Evolutionary conservation across 345 rosid genomes (phyloP), one percentile per base, ranked within the genome.

Genomic region (Heritiera fomes): DNA sequence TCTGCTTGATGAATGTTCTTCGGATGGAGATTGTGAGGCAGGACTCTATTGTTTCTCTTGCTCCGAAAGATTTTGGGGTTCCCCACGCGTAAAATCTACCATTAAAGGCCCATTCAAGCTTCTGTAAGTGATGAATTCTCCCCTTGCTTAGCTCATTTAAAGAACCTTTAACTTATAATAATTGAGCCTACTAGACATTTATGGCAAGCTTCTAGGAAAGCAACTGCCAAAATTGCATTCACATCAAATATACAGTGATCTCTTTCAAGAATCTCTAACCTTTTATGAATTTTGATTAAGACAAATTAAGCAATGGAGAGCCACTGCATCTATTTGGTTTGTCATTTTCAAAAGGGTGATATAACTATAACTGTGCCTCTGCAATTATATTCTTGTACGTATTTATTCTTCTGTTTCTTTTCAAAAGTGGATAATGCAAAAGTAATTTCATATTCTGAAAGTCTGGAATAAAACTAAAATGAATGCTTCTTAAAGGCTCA

Each of bases 21-120:
- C 82, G 4, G 87, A 92, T 73, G 81, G 85, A 79, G 94, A 92
- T 83, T 92, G 97, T 46, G 89, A 28, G 70, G 87, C 82, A 4
- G 97, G 91, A 23, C 86, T 89, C 8, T 84, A 88, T 56, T 92
- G 97, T 68, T 88, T 85, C 77, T 77, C 85, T 43, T 92, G 94
- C 77, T 62, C 76, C 2, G 12, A 64, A 84, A 89, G 87, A 73
- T 85, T 87, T 82, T 78, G 80, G 14, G 92, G 92, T 4, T 81
- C 86, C 4, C 86, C 86, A 82, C 90, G 97, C 71, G 88, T 89
- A 3, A 78, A 92, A 82, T 85, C 92, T 43, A 5, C 85, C 75
- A 55, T 84, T 40, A 84, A 92, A 1, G 77, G 87, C 77, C 94
- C 84, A 63, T 92, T 92, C 88, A 81, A 85, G 86, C 89, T 92